Base-by-base conservation (phyloP, 2,329 filamentous ascomycete species). In the Microdochium bolleyi region DNA sequence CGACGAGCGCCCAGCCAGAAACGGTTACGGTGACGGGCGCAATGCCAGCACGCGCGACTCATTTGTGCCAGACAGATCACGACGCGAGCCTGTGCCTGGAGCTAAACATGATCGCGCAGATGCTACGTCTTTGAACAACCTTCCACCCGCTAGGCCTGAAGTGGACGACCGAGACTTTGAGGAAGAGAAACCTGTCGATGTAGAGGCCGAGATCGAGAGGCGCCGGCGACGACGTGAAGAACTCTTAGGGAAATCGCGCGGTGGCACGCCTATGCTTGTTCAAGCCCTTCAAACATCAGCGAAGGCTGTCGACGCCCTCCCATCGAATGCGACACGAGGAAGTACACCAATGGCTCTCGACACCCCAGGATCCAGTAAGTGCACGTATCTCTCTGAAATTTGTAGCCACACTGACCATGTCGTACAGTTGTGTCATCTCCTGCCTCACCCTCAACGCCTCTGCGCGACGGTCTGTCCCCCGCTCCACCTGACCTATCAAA, bases 161-260 rank as follows among this genome's bases (percentile, higher is more conserved):
- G 71, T 64, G 58, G 65, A 63, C 10, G 67, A 70, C 58, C 67
- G 72, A 54, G 74, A 80, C 56, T 74, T 70, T 58, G 73, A 79
- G 56, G 77, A 80, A 58, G 73, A 78, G 53, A 76, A 83, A 60
- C 76, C 80, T n/a, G 66, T 90, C 60, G 87, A 95, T 67, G 88
- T 95, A 72, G 88, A 87, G 56, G 85, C 88, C 59, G 79, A 92
- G 63, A 88, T 96, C 62, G 88, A 95, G 68, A 85, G 90, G 62
- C 87, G 92, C 52, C 87, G 91, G 25, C 90, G 87, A 65, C 83
- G 88, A 54, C 85, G 92, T 58, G 89, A 94, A 71, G 89, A 89
- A 58, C 87, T 95, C 57, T 82, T 90, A 65, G 87, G 89, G 66
- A 95, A 91, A 73, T 87, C 90, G 62, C 84, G 83, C 59, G 84